Conservation (phyloP, 2,329 filamentous ascomycete genomes). For the Tolypocladium cylindrosporum region DNA sequence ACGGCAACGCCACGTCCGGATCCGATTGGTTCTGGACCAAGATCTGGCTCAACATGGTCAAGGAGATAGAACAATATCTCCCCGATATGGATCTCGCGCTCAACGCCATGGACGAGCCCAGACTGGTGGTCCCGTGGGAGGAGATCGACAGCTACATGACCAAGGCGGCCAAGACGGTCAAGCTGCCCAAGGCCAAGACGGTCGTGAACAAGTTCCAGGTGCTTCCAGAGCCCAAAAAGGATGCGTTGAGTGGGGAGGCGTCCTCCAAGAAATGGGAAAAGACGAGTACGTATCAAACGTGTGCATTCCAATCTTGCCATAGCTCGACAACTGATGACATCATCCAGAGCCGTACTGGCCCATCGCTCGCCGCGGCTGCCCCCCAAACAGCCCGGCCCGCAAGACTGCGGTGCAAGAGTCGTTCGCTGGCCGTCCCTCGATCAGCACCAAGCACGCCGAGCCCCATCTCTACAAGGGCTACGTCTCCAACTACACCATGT, state of each 20-base stretch:
- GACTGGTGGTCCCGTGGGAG: conserved; percentile 54
- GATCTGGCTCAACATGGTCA: conserved; percentile 45
- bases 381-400: conserved; percentile 52
- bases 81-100: conserved; percentile 60
- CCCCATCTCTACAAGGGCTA: conserved; percentile 46
- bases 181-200: conserved; percentile 31
- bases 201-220: conserved; percentile 33
- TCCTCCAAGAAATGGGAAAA: conserved; percentile 39
- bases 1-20: conserved; percentile 37
- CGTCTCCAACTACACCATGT: conserved; percentile 51
- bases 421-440: conserved; percentile 32
- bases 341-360: conserved; percentile 40
- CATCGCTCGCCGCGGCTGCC: conserved; percentile 48
- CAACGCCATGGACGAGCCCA: conserved; percentile 58
- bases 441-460: conserved; percentile 33
- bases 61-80: conserved; percentile 41
- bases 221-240: conserved; percentile 27
- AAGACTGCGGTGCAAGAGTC: conserved; percentile 29
- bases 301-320: not conserved
- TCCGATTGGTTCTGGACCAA: conserved; percentile 50
- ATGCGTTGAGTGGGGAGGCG: conserved; percentile 21
- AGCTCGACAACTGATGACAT: not conserved
- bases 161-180: conserved; percentile 37
- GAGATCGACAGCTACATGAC: conserved; percentile 44
- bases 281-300: conserved; percentile 27